These are phyloP conservation scores for Tricholoma furcatifolium DNA, from an alignment of 768 basidiomycete species.

Conservation along the genomic window DNA sequence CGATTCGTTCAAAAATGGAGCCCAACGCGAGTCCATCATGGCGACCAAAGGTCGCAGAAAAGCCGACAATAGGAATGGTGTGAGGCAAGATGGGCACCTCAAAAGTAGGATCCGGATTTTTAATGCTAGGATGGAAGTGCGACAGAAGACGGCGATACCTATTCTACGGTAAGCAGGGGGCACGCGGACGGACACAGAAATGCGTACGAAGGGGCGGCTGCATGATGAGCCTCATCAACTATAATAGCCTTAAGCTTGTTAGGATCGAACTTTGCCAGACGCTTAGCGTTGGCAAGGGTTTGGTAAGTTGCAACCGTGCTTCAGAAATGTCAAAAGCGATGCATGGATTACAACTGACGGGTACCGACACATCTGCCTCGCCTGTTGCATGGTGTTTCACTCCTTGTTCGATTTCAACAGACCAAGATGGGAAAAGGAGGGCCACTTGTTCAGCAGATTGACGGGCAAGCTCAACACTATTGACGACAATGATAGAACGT, in stretches of 20 bases:
- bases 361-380: constrained; percentile 75
- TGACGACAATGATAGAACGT: constrained; percentile 80
- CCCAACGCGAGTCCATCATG: constrained; percentile 90
- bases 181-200: background rate
- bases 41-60: constrained; percentile 92
- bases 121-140: constrained; percentile 71
- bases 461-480: constrained; percentile 83
- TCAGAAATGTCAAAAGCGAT: background rate
- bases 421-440: constrained; percentile 66
- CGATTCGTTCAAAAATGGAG: constrained; percentile 86
- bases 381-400: constrained; percentile 72
- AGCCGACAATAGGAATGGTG: constrained; percentile 83
- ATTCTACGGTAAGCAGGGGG: background rate
- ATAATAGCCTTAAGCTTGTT: constrained; percentile 68
- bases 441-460: constrained; percentile 80
- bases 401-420: constrained; percentile 93
- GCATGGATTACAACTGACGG: background rate
- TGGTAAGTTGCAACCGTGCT: constrained; percentile 92
- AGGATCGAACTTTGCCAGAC: constrained; percentile 77
- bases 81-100: constrained; percentile 37
- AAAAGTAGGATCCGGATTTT: constrained; percentile 46
- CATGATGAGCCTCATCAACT: constrained; percentile 94
- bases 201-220: constrained; percentile 84
- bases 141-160: constrained; percentile 84
- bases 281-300: constrained; percentile 62